A percentile compares a stretch with the other conserved stretches of the same genome.
Evolutionary conservation across 2,329 filamentous ascomycete species (phyloP).

Genomic region (Sporothrix pallida): DNA sequence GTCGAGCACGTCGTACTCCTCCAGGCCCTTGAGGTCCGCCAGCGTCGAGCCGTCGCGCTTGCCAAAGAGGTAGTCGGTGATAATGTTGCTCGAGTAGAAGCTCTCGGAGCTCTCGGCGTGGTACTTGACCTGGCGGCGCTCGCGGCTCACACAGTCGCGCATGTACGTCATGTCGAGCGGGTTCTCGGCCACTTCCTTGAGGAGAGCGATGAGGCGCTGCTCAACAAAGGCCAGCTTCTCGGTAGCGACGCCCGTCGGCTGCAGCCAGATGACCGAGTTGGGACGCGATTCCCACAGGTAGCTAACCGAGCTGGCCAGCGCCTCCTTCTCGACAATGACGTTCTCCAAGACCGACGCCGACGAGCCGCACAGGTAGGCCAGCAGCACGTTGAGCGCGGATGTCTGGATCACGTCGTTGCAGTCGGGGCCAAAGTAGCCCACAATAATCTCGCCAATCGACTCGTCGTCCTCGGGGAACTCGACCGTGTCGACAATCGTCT

Average conservation of each 20-base stretch:
- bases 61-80: slow-evolving; percentile 91
- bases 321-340: slow-evolving; percentile 87
- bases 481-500: slow-evolving; percentile 76
- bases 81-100: slow-evolving; percentile 84
- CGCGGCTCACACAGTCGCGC: slow-evolving; percentile 81
- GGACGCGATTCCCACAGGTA: slow-evolving; percentile 81
- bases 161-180: slow-evolving; percentile 90
- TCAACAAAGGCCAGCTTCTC: slow-evolving; percentile 84
- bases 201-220: slow-evolving; percentile 80
- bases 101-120: slow-evolving; percentile 80
- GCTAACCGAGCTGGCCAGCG: slow-evolving; percentile 83
- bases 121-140: slow-evolving; percentile 81
- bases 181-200: slow-evolving; percentile 79
- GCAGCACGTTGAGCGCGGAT: slow-evolving; percentile 77
- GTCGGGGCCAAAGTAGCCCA: slow-evolving; percentile 85
- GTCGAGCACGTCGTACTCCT: slow-evolving; percentile 71
- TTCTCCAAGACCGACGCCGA: slow-evolving; percentile 94
- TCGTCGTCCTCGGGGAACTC: slow-evolving; percentile 98
- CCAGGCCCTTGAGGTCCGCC: slow-evolving; percentile 60
- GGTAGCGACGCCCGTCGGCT: slow-evolving; percentile 84
- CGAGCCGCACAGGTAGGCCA: slow-evolving; percentile 89
- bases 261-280: slow-evolving; percentile 82
- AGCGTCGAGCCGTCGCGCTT: slow-evolving; percentile 80
- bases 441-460: slow-evolving; percentile 83
- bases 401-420: slow-evolving; percentile 72